Percentiles rank a stretch among this genome's conserved stretches.
Conservation (phyloP, 225 moss, liverwort and hornwort species). For the Ulota crispa region DNA sequence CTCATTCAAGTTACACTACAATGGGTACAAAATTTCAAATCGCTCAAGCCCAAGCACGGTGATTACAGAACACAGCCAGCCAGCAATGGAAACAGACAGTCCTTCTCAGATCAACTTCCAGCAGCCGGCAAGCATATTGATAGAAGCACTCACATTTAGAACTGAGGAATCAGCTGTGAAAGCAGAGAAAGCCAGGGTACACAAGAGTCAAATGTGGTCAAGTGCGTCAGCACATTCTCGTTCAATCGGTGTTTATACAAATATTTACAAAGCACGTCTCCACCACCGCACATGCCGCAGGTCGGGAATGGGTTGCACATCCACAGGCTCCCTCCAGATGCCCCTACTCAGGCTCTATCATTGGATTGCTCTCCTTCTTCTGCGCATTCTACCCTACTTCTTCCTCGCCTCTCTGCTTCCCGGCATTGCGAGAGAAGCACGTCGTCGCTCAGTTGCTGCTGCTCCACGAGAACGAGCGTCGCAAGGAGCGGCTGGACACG, state of each 20-base stretch:
- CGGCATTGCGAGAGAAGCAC: neutral
- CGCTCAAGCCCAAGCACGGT: neutral
- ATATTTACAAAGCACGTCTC: neutral
- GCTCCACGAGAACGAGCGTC: slow-evolving; percentile 36
- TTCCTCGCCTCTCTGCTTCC: neutral
- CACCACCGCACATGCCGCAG: neutral
- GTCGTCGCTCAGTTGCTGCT: slow-evolving; percentile 23
- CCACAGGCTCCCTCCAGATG: slow-evolving; percentile 32
- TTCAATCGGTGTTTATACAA: neutral
- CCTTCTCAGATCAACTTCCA: neutral
- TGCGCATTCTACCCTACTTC: neutral
- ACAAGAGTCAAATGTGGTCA: neutral
- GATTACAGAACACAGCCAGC: neutral
- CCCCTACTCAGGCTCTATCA: slow-evolving; percentile 29
- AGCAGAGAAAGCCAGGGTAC: neutral
- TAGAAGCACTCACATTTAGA: neutral
- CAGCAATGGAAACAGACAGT: neutral
- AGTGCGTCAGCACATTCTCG: slow-evolving; percentile 13
- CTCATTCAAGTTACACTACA: neutral
- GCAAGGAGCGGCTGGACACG: neutral
- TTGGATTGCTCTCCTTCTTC: slow-evolving; percentile 20
- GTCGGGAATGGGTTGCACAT: slow-evolving; percentile 8
- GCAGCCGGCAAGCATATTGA: neutral
- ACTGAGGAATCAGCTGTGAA: neutral
- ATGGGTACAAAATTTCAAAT: neutral